phyloP scores from a whole-genome alignment of 495 filamentous ascomycete genomes.

The Penicillium coffeae region DNA sequence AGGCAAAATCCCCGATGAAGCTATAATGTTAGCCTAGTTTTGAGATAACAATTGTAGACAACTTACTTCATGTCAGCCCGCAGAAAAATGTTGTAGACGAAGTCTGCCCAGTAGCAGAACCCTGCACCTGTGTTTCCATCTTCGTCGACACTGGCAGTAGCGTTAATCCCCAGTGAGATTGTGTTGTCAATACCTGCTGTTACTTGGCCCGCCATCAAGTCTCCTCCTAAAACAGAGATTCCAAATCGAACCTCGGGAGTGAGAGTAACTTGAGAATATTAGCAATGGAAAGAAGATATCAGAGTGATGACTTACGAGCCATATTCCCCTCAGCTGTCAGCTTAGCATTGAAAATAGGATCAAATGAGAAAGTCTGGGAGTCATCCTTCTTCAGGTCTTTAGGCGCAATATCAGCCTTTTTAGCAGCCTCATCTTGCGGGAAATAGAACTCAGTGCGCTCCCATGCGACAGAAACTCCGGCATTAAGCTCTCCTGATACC shows the following conservation, averaged over 20 bases:
- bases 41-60: neutral
- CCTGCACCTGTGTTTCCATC: neutral
- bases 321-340: conserved; percentile 3
- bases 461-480: neutral
- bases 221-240: conserved; percentile 4
- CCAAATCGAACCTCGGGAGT: conserved; percentile 5
- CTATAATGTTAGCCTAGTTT: neutral
- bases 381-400: neutral
- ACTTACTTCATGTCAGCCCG: conserved; percentile 2
- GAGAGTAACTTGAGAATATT: neutral
- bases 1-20: neutral
- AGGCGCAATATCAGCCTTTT: neutral
- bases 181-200: conserved; percentile 3
- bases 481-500: conserved; percentile 7
- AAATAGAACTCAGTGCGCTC: conserved; percentile 2
- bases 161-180: conserved; percentile 3
- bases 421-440: conserved; percentile 2
- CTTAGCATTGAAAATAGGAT: conserved; percentile 1
- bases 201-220: conserved; percentile 5
- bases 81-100: conserved; percentile 1
- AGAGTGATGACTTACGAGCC: conserved; percentile 1
- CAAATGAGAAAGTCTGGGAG: neutral
- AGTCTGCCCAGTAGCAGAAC: conserved; percentile 10
- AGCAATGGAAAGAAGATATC: too few relatives aligned
- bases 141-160: neutral